phyloP scores from a whole-genome alignment of 1,284 basidiomycete genomes.

The Termitomyces sp. region DNA sequence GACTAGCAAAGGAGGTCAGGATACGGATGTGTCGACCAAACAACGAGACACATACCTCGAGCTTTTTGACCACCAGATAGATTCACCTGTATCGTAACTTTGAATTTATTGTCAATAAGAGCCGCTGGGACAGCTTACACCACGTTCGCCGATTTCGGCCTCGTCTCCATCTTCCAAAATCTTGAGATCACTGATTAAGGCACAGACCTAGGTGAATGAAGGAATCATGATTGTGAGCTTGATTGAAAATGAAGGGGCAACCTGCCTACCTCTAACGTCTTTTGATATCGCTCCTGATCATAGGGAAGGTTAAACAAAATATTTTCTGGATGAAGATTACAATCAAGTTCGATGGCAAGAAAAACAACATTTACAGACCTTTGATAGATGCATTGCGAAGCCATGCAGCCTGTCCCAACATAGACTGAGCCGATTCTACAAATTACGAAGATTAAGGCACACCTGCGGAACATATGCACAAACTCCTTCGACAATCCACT shows the following conservation, averaged over 20 bases:
- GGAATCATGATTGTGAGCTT: not conserved
- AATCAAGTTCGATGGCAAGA: not conserved
- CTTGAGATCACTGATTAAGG: conserved; percentile 68
- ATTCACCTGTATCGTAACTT: conserved; percentile 53
- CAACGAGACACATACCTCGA: conserved; percentile 46
- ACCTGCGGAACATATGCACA: conserved; percentile 94
- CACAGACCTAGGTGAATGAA: conserved; percentile 30
- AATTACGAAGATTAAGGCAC: not conserved
- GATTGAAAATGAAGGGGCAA: not conserved
- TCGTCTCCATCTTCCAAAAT: conserved; percentile 94
- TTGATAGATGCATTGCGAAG: conserved; percentile 90
- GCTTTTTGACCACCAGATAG: conserved; percentile 95
- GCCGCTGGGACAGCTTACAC: conserved; percentile 38
- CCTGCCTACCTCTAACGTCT: conserved; percentile 51
- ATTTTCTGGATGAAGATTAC: conserved; percentile 53
- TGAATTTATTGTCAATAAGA: not conserved
- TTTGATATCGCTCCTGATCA: conserved; percentile 72
- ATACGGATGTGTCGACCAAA: not conserved
- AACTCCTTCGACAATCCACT: conserved; percentile 75
- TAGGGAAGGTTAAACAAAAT: conserved; percentile 87
- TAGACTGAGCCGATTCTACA: no score
- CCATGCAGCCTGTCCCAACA: conserved; percentile 55
- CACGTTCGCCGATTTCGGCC: conserved; percentile 87
- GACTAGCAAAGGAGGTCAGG: conserved; percentile 37
- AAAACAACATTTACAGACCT: conserved; percentile 34